Evolutionary conservation across 2,329 filamentous ascomycete genomes (phyloP).

Genomic region (Hypoxylon sp.): DNA sequence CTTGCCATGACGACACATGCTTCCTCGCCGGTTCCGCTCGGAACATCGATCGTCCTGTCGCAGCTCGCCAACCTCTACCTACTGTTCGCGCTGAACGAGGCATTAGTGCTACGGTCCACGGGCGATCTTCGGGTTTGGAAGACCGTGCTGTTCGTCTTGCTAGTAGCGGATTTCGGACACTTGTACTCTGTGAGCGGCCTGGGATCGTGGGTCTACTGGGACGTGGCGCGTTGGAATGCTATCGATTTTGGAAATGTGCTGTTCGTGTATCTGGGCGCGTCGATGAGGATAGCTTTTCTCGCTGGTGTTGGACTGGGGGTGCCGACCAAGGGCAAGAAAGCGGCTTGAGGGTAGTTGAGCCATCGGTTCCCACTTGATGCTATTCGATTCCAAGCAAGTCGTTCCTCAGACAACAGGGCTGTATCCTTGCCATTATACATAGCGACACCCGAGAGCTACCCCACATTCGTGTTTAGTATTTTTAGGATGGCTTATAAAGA

Average conservation of each 20-base stretch:
- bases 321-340: conserved; percentile 46
- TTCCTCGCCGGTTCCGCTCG: conserved; percentile 69
- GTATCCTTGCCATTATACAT: neutral
- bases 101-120: conserved; percentile 79
- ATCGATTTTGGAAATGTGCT: conserved; percentile 78
- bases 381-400: neutral
- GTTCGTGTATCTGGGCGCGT: conserved; percentile 77
- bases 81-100: conserved; percentile 83
- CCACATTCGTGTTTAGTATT: conserved; percentile 16
- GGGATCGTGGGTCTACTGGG: conserved; percentile 75
- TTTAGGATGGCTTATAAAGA: neutral
- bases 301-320: conserved; percentile 66
- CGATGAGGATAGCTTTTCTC: conserved; percentile 72
- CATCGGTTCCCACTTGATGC: neutral
- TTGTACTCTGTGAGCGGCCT: conserved; percentile 75
- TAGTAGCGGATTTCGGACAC: conserved; percentile 84
- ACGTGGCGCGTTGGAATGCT: conserved; percentile 73
- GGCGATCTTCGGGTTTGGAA: conserved; percentile 78
- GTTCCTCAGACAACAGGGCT: neutral
- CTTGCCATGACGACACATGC: conserved; percentile 73
- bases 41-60: conserved; percentile 76
- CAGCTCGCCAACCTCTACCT: conserved; percentile 86
- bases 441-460: neutral
- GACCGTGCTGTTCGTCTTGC: conserved; percentile 74
- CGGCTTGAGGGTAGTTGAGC: conserved; percentile 24